phyloP scores from a whole-genome alignment of 352 stramenopile species.

The Hyaloperonospora arabidopsidis region DNA sequence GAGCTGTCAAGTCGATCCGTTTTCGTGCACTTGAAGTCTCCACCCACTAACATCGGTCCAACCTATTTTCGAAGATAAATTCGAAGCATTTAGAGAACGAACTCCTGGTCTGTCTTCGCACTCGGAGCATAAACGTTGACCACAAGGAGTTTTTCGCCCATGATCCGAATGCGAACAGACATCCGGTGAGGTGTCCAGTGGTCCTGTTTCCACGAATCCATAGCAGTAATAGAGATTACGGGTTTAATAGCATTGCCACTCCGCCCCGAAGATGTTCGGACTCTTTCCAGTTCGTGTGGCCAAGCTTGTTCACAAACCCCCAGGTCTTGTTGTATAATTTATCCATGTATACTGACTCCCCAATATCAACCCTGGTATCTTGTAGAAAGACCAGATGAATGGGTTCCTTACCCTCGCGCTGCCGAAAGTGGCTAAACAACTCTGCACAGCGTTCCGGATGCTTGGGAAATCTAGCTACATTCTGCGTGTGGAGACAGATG shows the following conservation, averaged over 20 bases:
- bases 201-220: background rate
- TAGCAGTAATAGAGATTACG: background rate
- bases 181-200: conserved; percentile 1
- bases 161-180: background rate
- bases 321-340: background rate
- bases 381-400: too few species aligned
- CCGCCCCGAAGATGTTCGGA: too few species aligned
- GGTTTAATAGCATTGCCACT: too few species aligned
- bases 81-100: background rate
- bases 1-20: background rate
- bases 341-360: background rate
- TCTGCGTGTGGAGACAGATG: background rate
- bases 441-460: background rate
- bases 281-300: background rate
- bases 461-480: background rate
- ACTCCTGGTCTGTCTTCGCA: background rate
- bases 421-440: too few species aligned
- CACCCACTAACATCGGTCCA: background rate
- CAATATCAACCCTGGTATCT: too few species aligned
- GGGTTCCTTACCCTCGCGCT: too few species aligned
- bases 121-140: background rate
- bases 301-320: background rate
- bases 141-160: background rate
- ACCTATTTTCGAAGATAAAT: background rate
- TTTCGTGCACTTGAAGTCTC: background rate